phyloP scores from a whole-genome alignment of 192 early-diverging fungal species.

The Borealophlyctis nickersoniae region DNA sequence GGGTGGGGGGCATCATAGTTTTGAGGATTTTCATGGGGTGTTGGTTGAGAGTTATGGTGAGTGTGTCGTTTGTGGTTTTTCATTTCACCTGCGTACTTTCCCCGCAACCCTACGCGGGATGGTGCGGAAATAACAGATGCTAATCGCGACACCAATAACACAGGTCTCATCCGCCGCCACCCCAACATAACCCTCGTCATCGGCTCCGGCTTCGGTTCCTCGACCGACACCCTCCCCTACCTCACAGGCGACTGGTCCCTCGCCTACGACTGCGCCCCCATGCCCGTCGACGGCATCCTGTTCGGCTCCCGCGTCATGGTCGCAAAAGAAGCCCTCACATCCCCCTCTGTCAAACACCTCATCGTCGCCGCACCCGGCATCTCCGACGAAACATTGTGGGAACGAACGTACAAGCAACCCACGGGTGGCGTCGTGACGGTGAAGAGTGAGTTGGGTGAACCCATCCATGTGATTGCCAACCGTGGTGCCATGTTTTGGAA shows the following conservation, averaged over 20 bases:
- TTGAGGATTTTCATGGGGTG: constrained; percentile 91
- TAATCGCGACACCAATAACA: neutral
- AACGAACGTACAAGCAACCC: constrained; percentile 73
- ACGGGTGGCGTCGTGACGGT: constrained; percentile 81
- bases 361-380: constrained; percentile 84
- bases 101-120: no score
- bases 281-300: constrained; percentile 94
- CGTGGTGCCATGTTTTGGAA: constrained; percentile 74
- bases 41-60: constrained; percentile 76
- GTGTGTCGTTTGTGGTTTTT: neutral
- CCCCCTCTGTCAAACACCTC: constrained; percentile 76
- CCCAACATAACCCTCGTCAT: constrained; percentile 82
- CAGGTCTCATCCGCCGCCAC: constrained; percentile 75
- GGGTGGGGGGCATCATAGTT: constrained; percentile 94
- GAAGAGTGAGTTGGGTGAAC: constrained; percentile 87
- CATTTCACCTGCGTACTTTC: neutral
- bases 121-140: neutral
- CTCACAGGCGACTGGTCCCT: constrained; percentile 89
- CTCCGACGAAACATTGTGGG: constrained; percentile 74
- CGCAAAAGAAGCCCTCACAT: constrained; percentile 80
- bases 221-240: constrained; percentile 81
- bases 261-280: constrained; percentile 75
- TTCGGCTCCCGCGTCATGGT: constrained; percentile 98
- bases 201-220: constrained; percentile 89
- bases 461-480: constrained; percentile 89